Base-by-base conservation (phyloP, 1,139 yeast genomes). In the Suzukiozyma palmioleophila region DNA sequence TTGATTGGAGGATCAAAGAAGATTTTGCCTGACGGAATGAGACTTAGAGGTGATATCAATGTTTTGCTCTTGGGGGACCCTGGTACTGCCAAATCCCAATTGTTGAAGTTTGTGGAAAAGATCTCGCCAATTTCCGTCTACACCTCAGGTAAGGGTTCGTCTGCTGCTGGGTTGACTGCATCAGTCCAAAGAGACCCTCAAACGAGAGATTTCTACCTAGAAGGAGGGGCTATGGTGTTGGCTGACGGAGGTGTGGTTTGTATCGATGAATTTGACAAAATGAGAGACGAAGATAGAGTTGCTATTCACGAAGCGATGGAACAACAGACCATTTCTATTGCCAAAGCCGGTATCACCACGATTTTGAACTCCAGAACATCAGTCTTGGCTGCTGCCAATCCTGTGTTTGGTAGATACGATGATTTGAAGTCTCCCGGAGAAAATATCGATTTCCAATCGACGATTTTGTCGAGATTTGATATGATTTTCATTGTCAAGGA, bases 261-360 rank as follows among this genome's bases (percentile, higher is more conserved):
- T 75, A 94, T 92, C 57, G 99, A 92, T 71, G 99, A 92, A 72
- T 92, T 92, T 57, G 99, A 92, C 65, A 92, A 92, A 67, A 92
- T 92, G 99, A 77, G 97, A 63, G 99, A 94, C 57, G 98, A 92
- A 60, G 98, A 94, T 63, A 77, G 99, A 60, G 98, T 92, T 29
- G 98, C 98, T 0, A 94, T 92, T 52, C 99, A 92, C 62, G 99
- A 92, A 72, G 98, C 98, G 8, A 92, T 92, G 99, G 99, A 92
- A 69, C 99, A 92, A 64, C 99, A 92, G 65, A 92, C 98, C 0
- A 92, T 92, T 49, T 90, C 97, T n/a, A 89, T 92, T 59, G 98
- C 98, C 35, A 92, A 92, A 61, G 99, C 99, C 8, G 99, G 99
- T 61, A 92, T 92, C 52, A 92, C 97, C 3, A 94, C 99, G 0